phyloP scores from a whole-genome alignment of 305 asterid genomes.

The Solanum hybrid region DNA sequence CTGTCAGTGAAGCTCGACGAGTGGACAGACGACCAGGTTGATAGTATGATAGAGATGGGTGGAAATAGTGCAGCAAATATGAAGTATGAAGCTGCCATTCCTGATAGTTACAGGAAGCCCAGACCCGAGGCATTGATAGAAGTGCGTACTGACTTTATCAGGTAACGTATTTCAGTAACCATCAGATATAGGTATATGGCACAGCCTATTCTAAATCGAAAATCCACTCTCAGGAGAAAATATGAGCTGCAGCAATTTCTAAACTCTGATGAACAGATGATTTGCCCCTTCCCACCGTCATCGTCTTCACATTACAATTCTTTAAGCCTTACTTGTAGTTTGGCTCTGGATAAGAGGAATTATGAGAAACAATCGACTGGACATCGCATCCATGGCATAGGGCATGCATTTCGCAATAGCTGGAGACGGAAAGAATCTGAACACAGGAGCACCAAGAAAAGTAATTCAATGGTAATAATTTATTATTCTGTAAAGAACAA shows the following conservation, averaged over 20 bases:
- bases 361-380: slow-evolving; percentile 33
- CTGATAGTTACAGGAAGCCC: slow-evolving; percentile 48
- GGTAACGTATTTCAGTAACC: slow-evolving; percentile 26
- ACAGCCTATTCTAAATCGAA: slow-evolving; percentile 11
- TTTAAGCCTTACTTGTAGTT: slow-evolving; percentile 24
- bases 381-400: slow-evolving; percentile 52
- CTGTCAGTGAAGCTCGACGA: slow-evolving; percentile 84
- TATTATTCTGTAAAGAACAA: not conserved
- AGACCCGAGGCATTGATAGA: slow-evolving; percentile 70
- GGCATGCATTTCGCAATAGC: slow-evolving; percentile 72
- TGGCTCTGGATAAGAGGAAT: slow-evolving; percentile 37
- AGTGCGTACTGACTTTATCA: slow-evolving; percentile 77
- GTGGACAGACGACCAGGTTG: slow-evolving; percentile 90
- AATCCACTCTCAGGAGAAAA: slow-evolving; percentile 45
- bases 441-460: slow-evolving; percentile 45
- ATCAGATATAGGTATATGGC: not conserved
- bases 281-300: slow-evolving; percentile 38
- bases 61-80: slow-evolving; percentile 67
- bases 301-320: slow-evolving; percentile 32
- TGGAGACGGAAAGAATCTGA: slow-evolving; percentile 65
- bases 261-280: slow-evolving; percentile 26
- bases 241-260: slow-evolving; percentile 56
- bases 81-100: slow-evolving; percentile 74
- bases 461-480: slow-evolving; percentile 59
- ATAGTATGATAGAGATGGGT: slow-evolving; percentile 63